Evolutionary conservation across 1,139 yeast genomes (phyloP).

Genomic region (Yamadazyma blattariae): DNA sequence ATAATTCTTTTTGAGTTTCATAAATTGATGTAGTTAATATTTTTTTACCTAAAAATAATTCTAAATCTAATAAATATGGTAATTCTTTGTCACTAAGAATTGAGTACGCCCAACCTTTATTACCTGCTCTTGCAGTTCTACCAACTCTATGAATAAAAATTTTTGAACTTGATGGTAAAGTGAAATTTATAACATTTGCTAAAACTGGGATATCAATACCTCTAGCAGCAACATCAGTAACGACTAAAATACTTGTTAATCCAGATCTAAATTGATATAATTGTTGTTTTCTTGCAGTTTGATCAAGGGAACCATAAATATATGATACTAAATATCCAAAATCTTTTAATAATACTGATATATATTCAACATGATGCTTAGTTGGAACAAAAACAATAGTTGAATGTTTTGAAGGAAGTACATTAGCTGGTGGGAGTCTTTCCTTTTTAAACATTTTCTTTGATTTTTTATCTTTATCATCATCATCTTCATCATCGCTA

Average conservation of each 20-base stretch:
- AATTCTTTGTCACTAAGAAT: constrained; percentile 81
- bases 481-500: constrained; percentile 46
- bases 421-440: constrained; percentile 74
- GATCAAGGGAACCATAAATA: constrained; percentile 93
- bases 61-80: constrained; percentile 88
- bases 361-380: constrained; percentile 94
- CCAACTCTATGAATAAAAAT: constrained; percentile 97
- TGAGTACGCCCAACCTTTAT: constrained; percentile 96
- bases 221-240: constrained; percentile 98
- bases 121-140: constrained; percentile 99
- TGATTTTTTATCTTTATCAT: constrained; percentile 30
- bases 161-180: constrained; percentile 89
- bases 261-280: constrained; percentile 83
- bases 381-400: constrained; percentile 96
- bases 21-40: constrained; percentile 68
- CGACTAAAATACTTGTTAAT: constrained; percentile 77
- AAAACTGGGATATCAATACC: constrained; percentile 98
- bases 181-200: constrained; percentile 89
- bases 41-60: constrained; percentile 84
- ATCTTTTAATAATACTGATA: constrained; percentile 62
- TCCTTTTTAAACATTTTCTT: constrained; percentile 48
- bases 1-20: constrained; percentile 54
- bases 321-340: constrained; percentile 87
- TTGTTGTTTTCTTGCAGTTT: constrained; percentile 90
- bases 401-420: constrained; percentile 77